Conservation (phyloP, 2,329 filamentous ascomycete species). For the Apiospora rasikravindrae region DNA sequence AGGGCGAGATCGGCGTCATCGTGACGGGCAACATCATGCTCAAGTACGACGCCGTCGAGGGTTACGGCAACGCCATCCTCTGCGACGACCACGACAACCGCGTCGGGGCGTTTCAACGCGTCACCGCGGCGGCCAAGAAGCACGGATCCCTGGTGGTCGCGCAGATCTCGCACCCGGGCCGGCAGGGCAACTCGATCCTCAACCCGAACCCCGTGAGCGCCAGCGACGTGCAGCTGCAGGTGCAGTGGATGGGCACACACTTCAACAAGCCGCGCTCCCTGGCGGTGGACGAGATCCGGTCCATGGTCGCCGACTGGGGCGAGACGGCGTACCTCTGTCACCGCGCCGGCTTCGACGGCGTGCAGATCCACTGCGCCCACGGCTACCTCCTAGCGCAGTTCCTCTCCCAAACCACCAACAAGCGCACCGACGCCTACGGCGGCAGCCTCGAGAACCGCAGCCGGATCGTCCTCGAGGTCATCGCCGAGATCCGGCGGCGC, state of each 20-base stretch:
- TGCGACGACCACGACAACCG: slow-evolving; percentile 49
- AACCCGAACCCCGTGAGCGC: slow-evolving; percentile 57
- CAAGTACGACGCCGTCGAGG: slow-evolving; percentile 58
- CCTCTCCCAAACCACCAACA: slow-evolving; percentile 55
- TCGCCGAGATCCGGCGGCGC: slow-evolving; percentile 44
- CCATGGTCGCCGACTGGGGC: slow-evolving; percentile 27
- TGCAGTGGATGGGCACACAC: slow-evolving; percentile 35
- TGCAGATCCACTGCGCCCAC: slow-evolving; percentile 56
- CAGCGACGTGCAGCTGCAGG: slow-evolving; percentile 51
- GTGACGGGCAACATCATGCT: slow-evolving; percentile 65
- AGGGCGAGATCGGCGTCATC: slow-evolving; percentile 53
- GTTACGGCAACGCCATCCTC: slow-evolving; percentile 58
- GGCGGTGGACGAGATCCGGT: slow-evolving; percentile 23
- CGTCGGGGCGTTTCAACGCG: slow-evolving; percentile 57
- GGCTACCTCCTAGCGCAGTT: slow-evolving; percentile 65
- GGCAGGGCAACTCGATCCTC: slow-evolving; percentile 51
- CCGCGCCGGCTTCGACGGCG: slow-evolving; percentile 40
- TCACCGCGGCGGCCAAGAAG: slow-evolving; percentile 54
- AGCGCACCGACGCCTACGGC: slow-evolving; percentile 60
- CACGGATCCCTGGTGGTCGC: slow-evolving; percentile 58
- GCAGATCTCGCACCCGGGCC: slow-evolving; percentile 63
- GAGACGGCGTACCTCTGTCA: slow-evolving; percentile 22
- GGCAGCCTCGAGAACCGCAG: slow-evolving; percentile 54
- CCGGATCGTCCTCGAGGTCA: slow-evolving; percentile 57
- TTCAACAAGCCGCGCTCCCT: slow-evolving; percentile 38